Base-by-base conservation (phyloP, 192 early-diverging fungal species). In the Dissophora ornata region DNA sequence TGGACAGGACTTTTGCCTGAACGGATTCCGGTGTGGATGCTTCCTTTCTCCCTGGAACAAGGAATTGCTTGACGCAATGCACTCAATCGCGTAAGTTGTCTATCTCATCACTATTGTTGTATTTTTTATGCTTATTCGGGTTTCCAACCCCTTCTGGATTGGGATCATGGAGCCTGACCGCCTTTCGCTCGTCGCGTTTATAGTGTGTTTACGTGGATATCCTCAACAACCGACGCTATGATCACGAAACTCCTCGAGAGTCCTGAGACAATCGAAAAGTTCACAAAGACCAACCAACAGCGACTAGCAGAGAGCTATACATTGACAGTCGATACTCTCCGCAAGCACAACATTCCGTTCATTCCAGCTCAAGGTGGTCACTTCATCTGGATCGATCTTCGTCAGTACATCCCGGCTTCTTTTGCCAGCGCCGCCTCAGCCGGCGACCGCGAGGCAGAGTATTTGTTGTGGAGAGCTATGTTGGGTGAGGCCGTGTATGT, bases 1-100 rank as follows among this genome's bases (percentile, higher is more conserved):
- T 28, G 6, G 16, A 9, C 65, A 74, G 71, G 71, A 75, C 29
- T 95, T 96, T 84, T 82, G 87, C 19, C 71, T 92, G 33, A 92
- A 90, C 66, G 93, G 93, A 5, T 81, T 90, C 63, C 89, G 93
- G 40, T 78, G 88, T 48, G 92, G 87, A 22, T 87, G 84, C 51
- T 45, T 87, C 18, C 60, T 93, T 16, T 89, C 83, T 21, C 90
- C 88, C 1, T 89, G 82, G 82, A 90, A 92, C 77, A 63, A 70
- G 36, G 63, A 81, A 8, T 69, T 90, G 45, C 22, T 65, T 19
- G 33, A 51, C 0, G 79, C 79, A 4, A 54, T 88, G 41, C 47
- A n/a, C 22, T 54, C 79, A 15, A 80, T 73, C 48, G 61, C 85
- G 69, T 79, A 84, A 32, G 46, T 15, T 41, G 22, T 38, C 70